These are phyloP conservation scores for Daldinia eschscholtzii DNA, from an alignment of 2,329 filamentous ascomycete genomes.

Conservation along the genomic window DNA sequence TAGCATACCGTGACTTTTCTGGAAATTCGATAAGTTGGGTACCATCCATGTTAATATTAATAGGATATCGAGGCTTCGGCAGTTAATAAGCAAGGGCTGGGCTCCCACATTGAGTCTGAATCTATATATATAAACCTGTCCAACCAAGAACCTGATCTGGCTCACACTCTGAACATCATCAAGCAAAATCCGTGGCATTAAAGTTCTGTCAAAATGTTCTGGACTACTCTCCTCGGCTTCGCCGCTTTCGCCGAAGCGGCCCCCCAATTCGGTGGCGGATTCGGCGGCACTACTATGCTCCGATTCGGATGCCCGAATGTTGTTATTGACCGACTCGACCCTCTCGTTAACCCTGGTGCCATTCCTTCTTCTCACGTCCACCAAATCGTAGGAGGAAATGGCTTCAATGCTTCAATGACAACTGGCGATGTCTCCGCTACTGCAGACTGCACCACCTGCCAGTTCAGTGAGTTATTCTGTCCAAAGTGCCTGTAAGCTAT, in stretches of 20 bases:
- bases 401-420: conserved; percentile 60
- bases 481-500: background rate
- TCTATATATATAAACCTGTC: conserved; percentile 38
- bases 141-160: conserved; percentile 16
- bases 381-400: conserved; percentile 66
- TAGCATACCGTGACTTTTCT: conserved; percentile 34
- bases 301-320: conserved; percentile 63
- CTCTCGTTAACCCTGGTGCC: conserved; percentile 57
- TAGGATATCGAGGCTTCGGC: conserved; percentile 37
- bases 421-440: conserved; percentile 51
- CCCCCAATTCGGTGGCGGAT: conserved; percentile 49
- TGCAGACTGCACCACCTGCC: conserved; percentile 60
- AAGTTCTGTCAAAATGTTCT: conserved; percentile 50
- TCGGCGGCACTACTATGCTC: conserved; percentile 49
- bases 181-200: conserved; percentile 29
- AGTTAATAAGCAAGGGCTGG: conserved; percentile 37
- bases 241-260: conserved; percentile 50
- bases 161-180: conserved; percentile 23
- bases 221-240: conserved; percentile 51
- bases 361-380: conserved; percentile 68
- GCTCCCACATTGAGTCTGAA: conserved; percentile 14
- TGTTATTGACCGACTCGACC: conserved; percentile 60
- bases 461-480: conserved; percentile 43
- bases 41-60: conserved; percentile 42
- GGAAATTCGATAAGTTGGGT: conserved; percentile 40